A percentile compares a stretch with the other conserved stretches of the same genome.
phyloP scores from a whole-genome alignment of 106 monocot species.

The Phalaenopsis aphrodite region DNA sequence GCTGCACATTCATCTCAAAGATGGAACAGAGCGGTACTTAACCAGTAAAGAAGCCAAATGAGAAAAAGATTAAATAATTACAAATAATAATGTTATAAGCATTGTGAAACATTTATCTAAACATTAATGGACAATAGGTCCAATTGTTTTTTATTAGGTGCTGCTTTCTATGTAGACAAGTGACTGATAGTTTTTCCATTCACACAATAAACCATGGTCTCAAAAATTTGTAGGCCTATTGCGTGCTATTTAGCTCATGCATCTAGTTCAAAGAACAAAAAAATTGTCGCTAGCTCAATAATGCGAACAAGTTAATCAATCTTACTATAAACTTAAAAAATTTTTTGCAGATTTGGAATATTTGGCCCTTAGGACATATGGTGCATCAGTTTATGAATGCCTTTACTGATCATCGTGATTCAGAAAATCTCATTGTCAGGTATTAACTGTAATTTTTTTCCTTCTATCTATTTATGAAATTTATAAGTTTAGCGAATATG shows the following conservation, averaged over 20 bases:
- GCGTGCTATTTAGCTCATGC: not conserved
- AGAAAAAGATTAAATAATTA: not conserved
- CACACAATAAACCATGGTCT: not conserved
- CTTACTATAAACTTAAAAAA: not conserved
- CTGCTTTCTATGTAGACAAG: not conserved
- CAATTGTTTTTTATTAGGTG: not conserved
- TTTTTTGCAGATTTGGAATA: slow-evolving; percentile 64
- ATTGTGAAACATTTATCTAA: not conserved
- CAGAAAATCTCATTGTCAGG: slow-evolving; percentile 95
- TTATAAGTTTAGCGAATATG: not conserved
- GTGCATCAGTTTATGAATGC: slow-evolving; percentile 97
- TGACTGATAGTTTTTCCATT: not conserved
- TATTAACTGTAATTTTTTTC: slow-evolving; percentile 9
- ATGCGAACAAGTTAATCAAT: not conserved
- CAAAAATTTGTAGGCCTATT: not conserved
- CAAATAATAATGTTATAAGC: not conserved
- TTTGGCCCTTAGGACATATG: slow-evolving; percentile 75
- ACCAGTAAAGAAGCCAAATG: not conserved
- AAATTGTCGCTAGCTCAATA: not conserved
- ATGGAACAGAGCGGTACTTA: not conserved
- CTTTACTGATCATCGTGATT: slow-evolving; percentile 98
- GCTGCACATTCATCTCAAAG: not conserved
- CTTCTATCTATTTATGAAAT: not conserved
- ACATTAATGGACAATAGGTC: not conserved
- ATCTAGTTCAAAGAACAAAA: not conserved